phyloP scores from a whole-genome alignment of 495 filamentous ascomycete species.

The Hypomontagnella monticulosa region DNA sequence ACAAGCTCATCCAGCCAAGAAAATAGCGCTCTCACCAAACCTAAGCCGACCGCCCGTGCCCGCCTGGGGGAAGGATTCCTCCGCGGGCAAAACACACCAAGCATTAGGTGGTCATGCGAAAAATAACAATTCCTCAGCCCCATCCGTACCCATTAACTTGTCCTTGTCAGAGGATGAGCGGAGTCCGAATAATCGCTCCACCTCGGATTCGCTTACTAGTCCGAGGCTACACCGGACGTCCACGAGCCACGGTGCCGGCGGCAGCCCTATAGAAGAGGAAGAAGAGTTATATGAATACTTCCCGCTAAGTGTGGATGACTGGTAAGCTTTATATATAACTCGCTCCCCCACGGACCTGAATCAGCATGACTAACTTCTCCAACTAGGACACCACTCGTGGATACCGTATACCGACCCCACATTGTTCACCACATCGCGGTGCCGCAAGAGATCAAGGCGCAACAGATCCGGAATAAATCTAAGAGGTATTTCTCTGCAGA shows the following conservation, averaged over 20 bases:
- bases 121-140: conserved; percentile 35
- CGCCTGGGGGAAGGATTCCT: conserved; percentile 45
- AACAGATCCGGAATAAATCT: conserved; percentile 72
- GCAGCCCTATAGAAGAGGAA: conserved; percentile 73
- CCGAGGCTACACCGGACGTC: conserved; percentile 51
- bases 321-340: conserved; percentile 54
- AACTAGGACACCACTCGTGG: conserved; percentile 79
- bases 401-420: conserved; percentile 91
- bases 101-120: conserved; percentile 37
- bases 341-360: background rate
- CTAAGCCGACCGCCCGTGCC: conserved; percentile 49
- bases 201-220: conserved; percentile 52
- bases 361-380: background rate
- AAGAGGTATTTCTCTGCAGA: conserved; percentile 87
- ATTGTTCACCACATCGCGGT: conserved; percentile 89
- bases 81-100: conserved; percentile 22
- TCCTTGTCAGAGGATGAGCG: conserved; percentile 80
- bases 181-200: conserved; percentile 55
- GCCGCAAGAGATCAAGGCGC: conserved; percentile 77
- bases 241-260: conserved; percentile 39
- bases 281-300: conserved; percentile 93
- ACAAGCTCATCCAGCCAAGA: conserved; percentile 48
- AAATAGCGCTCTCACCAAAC: conserved; percentile 49
- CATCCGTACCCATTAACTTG: conserved; percentile 70
- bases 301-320: conserved; percentile 86